Conservation (phyloP, 257 asterid genomes). For the Gynochthodes officinalis region DNA sequence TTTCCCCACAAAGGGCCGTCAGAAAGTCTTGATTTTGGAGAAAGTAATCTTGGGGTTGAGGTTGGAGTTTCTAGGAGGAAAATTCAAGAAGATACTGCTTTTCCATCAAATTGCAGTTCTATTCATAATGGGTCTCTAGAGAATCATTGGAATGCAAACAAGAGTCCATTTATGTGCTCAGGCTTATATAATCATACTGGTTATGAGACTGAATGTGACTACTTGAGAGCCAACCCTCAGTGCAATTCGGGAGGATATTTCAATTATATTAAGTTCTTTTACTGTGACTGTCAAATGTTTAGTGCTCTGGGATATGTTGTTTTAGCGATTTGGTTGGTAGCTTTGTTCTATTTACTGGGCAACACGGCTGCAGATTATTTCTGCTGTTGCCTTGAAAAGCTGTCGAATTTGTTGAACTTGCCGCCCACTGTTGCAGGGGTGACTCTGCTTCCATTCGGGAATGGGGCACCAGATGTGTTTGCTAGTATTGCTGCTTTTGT, state of each 20-base stretch:
- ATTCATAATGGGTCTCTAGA: not conserved
- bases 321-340: constrained; percentile 55
- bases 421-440: constrained; percentile 88
- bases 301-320: constrained; percentile 43
- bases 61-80: constrained; percentile 26
- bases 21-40: constrained; percentile 3
- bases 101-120: constrained; percentile 11
- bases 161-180: constrained; percentile 38
- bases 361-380: constrained; percentile 87
- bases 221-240: constrained; percentile 48
- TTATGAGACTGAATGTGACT: constrained; percentile 48
- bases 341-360: constrained; percentile 71
- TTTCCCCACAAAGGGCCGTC: constrained; percentile 5
- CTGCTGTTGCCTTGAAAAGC: constrained; percentile 63
- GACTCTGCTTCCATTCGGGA: constrained; percentile 81
- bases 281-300: constrained; percentile 50
- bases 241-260: constrained; percentile 68
- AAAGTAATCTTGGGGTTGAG: constrained; percentile 1
- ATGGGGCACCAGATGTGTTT: constrained; percentile 90
- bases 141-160: constrained; percentile 15
- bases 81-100: constrained; percentile 22
- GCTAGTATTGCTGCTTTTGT: constrained; percentile 76
- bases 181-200: constrained; percentile 54
- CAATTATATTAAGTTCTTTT: constrained; percentile 57
- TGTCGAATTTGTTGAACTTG: constrained; percentile 45